Percentiles rank a stretch among this genome's conserved stretches.
These are phyloP conservation scores for Euphorbia pulcherrima DNA, from an alignment of 345 rosid genomes.

Conservation along the genomic window DNA sequence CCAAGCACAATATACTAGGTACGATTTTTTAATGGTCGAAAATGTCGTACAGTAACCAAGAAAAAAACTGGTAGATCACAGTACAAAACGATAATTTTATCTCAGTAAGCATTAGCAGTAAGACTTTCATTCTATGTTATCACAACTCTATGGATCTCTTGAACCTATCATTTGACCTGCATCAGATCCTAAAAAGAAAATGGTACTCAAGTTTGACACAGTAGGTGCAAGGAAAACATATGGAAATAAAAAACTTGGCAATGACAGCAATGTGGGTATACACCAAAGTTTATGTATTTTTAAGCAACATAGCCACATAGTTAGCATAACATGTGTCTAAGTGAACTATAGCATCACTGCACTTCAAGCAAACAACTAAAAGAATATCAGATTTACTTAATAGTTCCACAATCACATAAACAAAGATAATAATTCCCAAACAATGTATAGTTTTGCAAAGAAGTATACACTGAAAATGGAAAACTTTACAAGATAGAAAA, in stretches of 20 bases:
- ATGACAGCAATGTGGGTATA: neutral
- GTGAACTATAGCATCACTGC: neutral
- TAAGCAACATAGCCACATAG: neutral
- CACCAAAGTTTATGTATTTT: neutral
- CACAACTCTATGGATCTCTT: neutral
- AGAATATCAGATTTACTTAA: neutral
- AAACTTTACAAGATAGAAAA: too few relatives aligned
- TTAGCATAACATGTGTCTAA: neutral
- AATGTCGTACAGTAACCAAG: neutral
- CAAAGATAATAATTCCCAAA: too few relatives aligned
- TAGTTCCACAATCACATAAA: too few relatives aligned
- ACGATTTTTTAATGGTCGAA: neutral
- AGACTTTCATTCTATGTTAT: neutral
- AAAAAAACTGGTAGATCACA: neutral
- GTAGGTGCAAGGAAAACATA: neutral
- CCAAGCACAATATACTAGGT: neutral
- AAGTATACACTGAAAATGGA: too few relatives aligned
- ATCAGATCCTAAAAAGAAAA: neutral
- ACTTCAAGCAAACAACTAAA: neutral
- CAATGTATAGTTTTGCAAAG: too few relatives aligned
- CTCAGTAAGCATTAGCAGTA: neutral
- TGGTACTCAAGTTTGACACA: neutral
- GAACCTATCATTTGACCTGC: neutral
- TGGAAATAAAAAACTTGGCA: neutral
- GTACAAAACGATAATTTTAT: neutral